These are phyloP conservation scores for Alternaria triticina DNA, from an alignment of 2,329 filamentous ascomycete genomes.

Conservation along the genomic window DNA sequence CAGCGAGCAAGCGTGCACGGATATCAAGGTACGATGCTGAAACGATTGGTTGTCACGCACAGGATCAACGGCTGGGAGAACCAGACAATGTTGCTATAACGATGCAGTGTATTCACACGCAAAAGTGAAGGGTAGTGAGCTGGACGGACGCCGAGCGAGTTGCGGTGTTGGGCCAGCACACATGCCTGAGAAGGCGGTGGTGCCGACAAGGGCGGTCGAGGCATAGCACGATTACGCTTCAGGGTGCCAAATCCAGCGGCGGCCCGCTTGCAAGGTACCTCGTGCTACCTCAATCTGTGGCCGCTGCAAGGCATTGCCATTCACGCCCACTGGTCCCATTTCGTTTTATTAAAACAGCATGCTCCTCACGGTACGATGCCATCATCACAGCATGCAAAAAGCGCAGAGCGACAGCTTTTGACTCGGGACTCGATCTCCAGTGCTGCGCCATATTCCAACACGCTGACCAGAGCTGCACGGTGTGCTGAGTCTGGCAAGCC, in stretches of 20 bases:
- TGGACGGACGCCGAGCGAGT: constrained; percentile 18
- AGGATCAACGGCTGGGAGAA: constrained; percentile 35
- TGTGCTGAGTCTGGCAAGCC: constrained; percentile 35
- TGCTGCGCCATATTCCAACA: constrained; percentile 24
- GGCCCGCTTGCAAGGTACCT: constrained; percentile 41
- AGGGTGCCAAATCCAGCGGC: constrained; percentile 37
- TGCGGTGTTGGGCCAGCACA: constrained; percentile 42
- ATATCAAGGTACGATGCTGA: constrained; percentile 46
- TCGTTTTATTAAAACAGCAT: constrained; percentile 21
- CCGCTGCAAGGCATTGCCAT: constrained; percentile 41
- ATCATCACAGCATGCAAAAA: not conserved
- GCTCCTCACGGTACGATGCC: not conserved
- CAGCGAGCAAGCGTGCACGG: constrained; percentile 47
- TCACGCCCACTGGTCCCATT: constrained; percentile 27
- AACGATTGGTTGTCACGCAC: constrained; percentile 49
- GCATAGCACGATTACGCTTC: constrained; percentile 43
- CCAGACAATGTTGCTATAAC: constrained; percentile 18
- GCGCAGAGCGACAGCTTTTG: constrained; percentile 11
- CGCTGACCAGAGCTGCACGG: constrained; percentile 32
- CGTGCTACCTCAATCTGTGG: constrained; percentile 38
- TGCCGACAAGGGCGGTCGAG: constrained; percentile 46
- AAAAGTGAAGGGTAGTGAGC: constrained; percentile 10
- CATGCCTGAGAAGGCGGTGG: constrained; percentile 39
- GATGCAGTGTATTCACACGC: constrained; percentile 8
- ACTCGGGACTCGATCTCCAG: constrained; percentile 3